Base-by-base conservation (phyloP, 2,329 filamentous ascomycete genomes). In the Curvularia sp. region DNA sequence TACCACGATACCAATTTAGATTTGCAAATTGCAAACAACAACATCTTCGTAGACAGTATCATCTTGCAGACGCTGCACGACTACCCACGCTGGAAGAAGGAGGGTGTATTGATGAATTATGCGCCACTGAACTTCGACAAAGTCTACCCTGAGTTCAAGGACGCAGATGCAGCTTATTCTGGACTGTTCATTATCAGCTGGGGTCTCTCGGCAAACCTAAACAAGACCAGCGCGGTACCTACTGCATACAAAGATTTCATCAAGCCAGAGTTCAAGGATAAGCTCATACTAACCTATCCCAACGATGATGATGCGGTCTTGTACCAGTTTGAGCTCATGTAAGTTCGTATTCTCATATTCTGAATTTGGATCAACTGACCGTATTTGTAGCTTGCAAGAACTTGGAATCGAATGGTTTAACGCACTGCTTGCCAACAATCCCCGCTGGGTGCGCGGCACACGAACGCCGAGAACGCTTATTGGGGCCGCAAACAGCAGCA, bases 241-340 rank as follows among this genome's bases (percentile, higher is more conserved):
- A 74, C 69, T 4, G 76, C 79, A 10, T 86, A 76, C 52, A 62
- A 73, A 0, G 81, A 84, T 58, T 80, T 78, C 53, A 68, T 83
- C 2, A 75, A 78, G 7, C 83, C 84, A 0, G 79, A 82, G 56
- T 84, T 80, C 72, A 86, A 86, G 71, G 55, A 53, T 22, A 57
- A 57, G 38, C 41, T 57, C 4, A 38, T 48, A 24, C 13, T 86
- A 10, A 85, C 83, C 0, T 86, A 86, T 55, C 85, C 84, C 9
- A 85, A 86, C 58, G 85, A 86, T 41, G 84, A 86, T 42, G 84
- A 86, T 53, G 84, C 84, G 0, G 80, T 86, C 2, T 72, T 84
- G 0, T 85, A 77, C 42, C 79, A 80, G 3, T 84, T 83, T 42
- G 75, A 84, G 41, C 71, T 83, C 1, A 79, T 85, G 71, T 71